Conservation (phyloP, 495 filamentous ascomycete genomes). For the Lasiosphaeriaceae sp. region DNA sequence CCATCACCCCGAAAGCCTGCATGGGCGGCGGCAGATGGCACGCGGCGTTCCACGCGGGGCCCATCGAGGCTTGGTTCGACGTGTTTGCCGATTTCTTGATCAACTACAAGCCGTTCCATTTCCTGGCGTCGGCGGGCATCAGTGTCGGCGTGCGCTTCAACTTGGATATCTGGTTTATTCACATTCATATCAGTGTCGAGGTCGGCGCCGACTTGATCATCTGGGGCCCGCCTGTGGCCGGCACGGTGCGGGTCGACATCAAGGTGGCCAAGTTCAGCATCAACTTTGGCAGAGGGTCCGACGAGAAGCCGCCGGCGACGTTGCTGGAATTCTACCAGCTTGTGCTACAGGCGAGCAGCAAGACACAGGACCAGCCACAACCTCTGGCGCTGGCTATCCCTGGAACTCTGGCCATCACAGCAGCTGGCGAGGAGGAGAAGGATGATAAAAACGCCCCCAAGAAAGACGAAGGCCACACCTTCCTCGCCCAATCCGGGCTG, state of each 20-base stretch:
- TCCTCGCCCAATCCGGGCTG: neutral
- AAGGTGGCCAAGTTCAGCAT: neutral
- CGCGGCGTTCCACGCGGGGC: slow-evolving; percentile 24
- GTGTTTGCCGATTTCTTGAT: slow-evolving; percentile 47
- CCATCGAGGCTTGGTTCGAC: slow-evolving; percentile 40
- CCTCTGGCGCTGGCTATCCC: too few relatives aligned
- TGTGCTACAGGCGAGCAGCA: slow-evolving; percentile 19
- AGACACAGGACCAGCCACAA: neutral
- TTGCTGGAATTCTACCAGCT: neutral
- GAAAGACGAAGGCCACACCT: neutral
- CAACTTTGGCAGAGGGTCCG: neutral
- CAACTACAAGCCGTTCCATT: slow-evolving; percentile 49
- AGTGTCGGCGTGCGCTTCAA: slow-evolving; percentile 36
- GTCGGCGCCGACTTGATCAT: slow-evolving; percentile 36
- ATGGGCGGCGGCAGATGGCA: slow-evolving; percentile 46
- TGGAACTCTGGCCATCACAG: too few relatives aligned
- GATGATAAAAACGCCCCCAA: neutral
- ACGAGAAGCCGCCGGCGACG: neutral
- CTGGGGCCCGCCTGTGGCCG: slow-evolving; percentile 27
- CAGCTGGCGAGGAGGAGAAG: neutral
- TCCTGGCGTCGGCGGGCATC: slow-evolving; percentile 34
- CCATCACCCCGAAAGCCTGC: slow-evolving; percentile 48
- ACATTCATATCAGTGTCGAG: slow-evolving; percentile 30
- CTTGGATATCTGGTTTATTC: slow-evolving; percentile 35
- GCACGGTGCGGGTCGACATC: neutral